Percentiles rank a stretch among this genome's conserved stretches.
These are phyloP conservation scores for Parasarocladium wereldwijsianum DNA, from an alignment of 2,329 filamentous ascomycete genomes.

Conservation along the genomic window DNA sequence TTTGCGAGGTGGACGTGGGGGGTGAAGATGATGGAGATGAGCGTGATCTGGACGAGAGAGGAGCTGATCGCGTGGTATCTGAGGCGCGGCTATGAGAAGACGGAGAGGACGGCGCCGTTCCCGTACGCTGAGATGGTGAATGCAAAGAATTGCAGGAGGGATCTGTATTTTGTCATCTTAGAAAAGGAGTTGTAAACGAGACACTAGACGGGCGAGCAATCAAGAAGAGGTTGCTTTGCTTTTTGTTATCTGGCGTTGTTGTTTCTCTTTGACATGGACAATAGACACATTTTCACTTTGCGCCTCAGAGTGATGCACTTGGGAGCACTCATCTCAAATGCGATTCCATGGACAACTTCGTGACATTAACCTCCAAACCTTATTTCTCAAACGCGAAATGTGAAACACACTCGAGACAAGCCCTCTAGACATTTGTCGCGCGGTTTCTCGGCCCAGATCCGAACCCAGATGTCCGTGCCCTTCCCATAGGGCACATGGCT, in stretches of 20 bases:
- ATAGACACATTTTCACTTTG: no score
- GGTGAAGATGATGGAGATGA: constrained; percentile 23
- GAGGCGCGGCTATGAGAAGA: constrained; percentile 24
- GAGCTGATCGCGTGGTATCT: constrained; percentile 32
- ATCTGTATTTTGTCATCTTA: constrained; percentile 26
- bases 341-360: no score
- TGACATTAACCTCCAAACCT: no score
- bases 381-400: no score
- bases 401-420: neutral
- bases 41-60: constrained; percentile 24
- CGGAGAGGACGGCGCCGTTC: constrained; percentile 25
- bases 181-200: constrained; percentile 18
- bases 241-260: no score
- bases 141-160: constrained; percentile 22
- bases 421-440: neutral
- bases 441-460: no score
- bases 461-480: no score
- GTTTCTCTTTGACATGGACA: no score
- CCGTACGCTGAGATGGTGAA: constrained; percentile 23
- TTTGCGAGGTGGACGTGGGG: constrained; percentile 19
- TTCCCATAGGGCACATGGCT: no score
- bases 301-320: no score
- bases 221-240: no score
- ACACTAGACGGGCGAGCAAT: neutral
- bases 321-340: no score